Base-by-base conservation (phyloP, 1,284 basidiomycete genomes). In the Earliella scabrosa region DNA sequence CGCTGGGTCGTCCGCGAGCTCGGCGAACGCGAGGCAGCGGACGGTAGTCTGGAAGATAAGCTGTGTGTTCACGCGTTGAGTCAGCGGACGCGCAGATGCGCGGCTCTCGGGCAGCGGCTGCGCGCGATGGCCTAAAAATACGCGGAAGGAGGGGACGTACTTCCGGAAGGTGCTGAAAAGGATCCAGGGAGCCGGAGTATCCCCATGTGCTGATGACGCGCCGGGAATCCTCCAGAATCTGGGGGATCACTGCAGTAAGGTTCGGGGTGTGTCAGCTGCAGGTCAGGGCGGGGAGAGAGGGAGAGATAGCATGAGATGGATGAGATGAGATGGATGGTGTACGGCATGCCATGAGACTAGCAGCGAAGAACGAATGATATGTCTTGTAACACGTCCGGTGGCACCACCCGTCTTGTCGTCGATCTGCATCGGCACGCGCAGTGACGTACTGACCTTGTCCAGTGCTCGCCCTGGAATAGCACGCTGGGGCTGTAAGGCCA, bases 11-110 rank as follows among this genome's bases (percentile, higher is more conserved):
- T 87, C 80, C 18, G 88, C 84, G 50, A 91, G 83, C 68, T 90
- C 88, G 35, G 79, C 71, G 59, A 82, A 83, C 32, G 87, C 78
- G 35, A 91, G 73, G 63, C 80, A 80, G 57, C 88, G 82, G 38
- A 91, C 77, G 51, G 84, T 88, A 11, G 81, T 80, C 68, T 90
- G 88, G 71, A 90, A 90, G 40, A 86, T 71, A 51, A 91, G 77
- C 88, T 90, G 58, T 43, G 43, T 31, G 50, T 45, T 45, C 44
- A 44, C 46, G 38, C 40, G 38, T n/a, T 39, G 43, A n/a, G n/a
- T n/a, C n/a, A n/a, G n/a, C n/a, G n/a, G n/a, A n/a, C n/a, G n/a
- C n/a, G n/a, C n/a, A n/a, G n/a, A n/a, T n/a, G n/a, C n/a, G n/a
- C n/a, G n/a, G n/a, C n/a, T n/a, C n/a, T n/a, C n/a, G n/a, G n/a